These are phyloP conservation scores for Ogataea paraovalis DNA, from an alignment of 805 yeast genomes.

Conservation along the genomic window DNA sequence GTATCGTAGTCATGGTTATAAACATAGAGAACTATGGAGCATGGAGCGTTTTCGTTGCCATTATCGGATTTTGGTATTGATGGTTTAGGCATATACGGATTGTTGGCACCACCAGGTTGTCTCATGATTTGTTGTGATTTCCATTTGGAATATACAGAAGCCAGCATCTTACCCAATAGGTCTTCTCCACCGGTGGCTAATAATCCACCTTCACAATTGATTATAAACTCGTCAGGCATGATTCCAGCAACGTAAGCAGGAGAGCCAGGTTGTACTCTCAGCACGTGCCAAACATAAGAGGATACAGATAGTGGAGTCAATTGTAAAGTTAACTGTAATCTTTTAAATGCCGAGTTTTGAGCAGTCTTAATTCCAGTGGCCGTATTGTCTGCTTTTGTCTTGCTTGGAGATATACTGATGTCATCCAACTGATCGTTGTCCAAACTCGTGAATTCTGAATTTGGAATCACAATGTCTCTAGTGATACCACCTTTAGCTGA, in stretches of 20 bases:
- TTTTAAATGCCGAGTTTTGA: constrained; percentile 37
- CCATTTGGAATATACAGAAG: constrained; percentile 43
- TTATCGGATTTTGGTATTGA: constrained; percentile 6
- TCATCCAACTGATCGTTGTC: constrained; percentile 26
- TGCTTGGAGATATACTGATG: constrained; percentile 20
- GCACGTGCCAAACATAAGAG: constrained; percentile 82
- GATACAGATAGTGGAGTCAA: constrained; percentile 73
- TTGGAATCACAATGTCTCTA: constrained; percentile 37
- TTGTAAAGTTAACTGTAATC: constrained; percentile 66
- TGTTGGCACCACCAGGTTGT: neutral
- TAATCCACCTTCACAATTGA: constrained; percentile 84
- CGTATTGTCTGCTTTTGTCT: constrained; percentile 17
- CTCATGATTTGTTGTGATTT: constrained; percentile 8
- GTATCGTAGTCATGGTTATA: constrained; percentile 86
- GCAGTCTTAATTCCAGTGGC: constrained; percentile 11
- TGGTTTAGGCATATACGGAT: constrained; percentile 23
- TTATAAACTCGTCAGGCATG: constrained; percentile 81
- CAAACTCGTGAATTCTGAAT: constrained; percentile 18
- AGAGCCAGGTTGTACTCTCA: constrained; percentile 65
- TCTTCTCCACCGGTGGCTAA: constrained; percentile 86
- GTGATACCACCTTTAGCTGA: constrained; percentile 76
- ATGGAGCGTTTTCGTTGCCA: constrained; percentile 11
- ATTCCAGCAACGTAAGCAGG: constrained; percentile 86
- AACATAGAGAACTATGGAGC: constrained; percentile 56
- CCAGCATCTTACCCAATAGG: constrained; percentile 62